phyloP scores from a whole-genome alignment of 495 filamentous ascomycete genomes.

The Trichoderma asperelloides region DNA sequence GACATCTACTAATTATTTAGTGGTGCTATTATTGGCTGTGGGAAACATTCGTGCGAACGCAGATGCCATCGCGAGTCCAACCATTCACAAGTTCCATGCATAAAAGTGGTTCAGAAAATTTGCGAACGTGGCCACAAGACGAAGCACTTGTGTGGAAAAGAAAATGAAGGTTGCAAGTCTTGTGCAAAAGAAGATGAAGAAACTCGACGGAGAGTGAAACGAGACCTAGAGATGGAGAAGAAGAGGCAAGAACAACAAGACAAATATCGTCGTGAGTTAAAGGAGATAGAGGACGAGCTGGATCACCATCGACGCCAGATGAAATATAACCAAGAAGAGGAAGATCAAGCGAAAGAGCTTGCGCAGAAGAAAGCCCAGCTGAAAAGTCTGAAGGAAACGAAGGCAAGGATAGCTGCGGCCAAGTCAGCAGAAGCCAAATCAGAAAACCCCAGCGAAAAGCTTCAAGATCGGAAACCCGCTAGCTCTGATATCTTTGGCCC shows the following conservation, averaged over 20 bases:
- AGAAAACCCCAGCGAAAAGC: neutral
- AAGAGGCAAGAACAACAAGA: constrained; percentile 40
- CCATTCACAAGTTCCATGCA: constrained; percentile 57
- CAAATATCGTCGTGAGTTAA: constrained; percentile 41
- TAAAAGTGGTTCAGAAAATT: constrained; percentile 30
- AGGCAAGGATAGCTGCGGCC: constrained; percentile 10
- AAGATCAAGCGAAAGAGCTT: constrained; percentile 35
- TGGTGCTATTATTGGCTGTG: constrained; percentile 49
- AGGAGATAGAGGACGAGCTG: constrained; percentile 50
- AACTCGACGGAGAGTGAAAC: constrained; percentile 31
- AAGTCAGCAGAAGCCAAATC: constrained; percentile 10
- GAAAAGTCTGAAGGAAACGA: constrained; percentile 14
- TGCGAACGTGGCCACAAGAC: constrained; percentile 47
- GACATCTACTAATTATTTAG: constrained; percentile 18
- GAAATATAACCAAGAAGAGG: constrained; percentile 38
- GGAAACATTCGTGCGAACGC: constrained; percentile 49
- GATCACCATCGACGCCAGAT: constrained; percentile 38
- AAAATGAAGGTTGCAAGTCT: constrained; percentile 28
- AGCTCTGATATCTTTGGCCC: neutral
- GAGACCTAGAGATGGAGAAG: constrained; percentile 47
- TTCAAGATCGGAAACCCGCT: neutral
- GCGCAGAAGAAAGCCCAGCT: constrained; percentile 29
- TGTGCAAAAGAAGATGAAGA: constrained; percentile 45
- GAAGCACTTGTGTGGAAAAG: constrained; percentile 24
- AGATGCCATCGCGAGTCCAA: constrained; percentile 58